Percentiles rank a stretch among this genome's conserved stretches.
phyloP scores from a whole-genome alignment of 2,329 filamentous ascomycete genomes.

The Microdochium nivale region DNA sequence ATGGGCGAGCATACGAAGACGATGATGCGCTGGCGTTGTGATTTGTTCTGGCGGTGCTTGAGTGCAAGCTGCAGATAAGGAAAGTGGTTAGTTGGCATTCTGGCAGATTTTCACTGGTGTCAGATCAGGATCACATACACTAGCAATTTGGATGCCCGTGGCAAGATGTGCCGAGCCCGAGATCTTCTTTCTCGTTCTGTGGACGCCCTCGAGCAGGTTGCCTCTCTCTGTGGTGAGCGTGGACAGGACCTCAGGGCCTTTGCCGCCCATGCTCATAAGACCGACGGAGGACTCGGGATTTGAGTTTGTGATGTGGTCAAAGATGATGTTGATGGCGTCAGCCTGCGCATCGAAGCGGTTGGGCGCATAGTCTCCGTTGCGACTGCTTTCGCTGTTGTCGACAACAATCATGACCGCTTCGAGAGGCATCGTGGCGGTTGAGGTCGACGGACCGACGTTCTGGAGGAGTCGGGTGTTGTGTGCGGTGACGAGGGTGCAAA shows the following conservation, averaged over 20 bases:
- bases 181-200: conserved; percentile 85
- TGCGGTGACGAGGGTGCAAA: conserved; percentile 1
- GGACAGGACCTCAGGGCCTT: conserved; percentile 92
- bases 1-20: conserved; percentile 94
- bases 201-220: conserved; percentile 86
- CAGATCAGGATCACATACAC: conserved; percentile 49
- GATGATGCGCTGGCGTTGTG: conserved; percentile 91
- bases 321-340: conserved; percentile 90
- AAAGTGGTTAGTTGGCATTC: neutral
- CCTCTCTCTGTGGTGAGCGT: conserved; percentile 95
- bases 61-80: conserved; percentile 63
- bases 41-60: conserved; percentile 97
- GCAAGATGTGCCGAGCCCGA: conserved; percentile 80
- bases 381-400: conserved; percentile 97
- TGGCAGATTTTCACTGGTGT: neutral
- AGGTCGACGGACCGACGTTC: conserved; percentile 4
- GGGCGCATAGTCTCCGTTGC: conserved; percentile 88
- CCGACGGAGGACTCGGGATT: conserved; percentile 97
- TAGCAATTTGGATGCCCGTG: conserved; percentile 90
- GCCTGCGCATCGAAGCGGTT: conserved; percentile 94
- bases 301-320: conserved; percentile 87
- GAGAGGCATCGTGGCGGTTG: conserved; percentile 74
- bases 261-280: conserved; percentile 97
- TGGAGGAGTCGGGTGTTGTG: conserved; percentile 3
- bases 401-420: conserved; percentile 99